Base-by-base conservation (phyloP, 163 green algal species). In the Chloroidium sp. region DNA sequence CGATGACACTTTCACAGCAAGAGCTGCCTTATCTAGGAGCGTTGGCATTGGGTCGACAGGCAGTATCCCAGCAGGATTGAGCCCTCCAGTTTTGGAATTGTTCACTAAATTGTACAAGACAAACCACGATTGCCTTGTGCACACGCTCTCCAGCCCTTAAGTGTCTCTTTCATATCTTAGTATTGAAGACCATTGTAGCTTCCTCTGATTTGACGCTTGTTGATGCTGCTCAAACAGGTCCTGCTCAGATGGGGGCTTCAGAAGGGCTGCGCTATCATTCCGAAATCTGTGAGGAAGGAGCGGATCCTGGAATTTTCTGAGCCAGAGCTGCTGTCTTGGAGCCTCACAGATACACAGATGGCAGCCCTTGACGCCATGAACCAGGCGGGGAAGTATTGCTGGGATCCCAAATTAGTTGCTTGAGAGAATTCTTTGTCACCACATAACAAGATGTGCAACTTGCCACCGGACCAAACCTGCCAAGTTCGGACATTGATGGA, bases 201-300 rank as follows among this genome's bases (percentile, higher is more conserved):
- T 36, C 36, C 36, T 36, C 36, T 36, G 36, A 36, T 36, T 36
- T 36, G 36, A 36, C 36, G 36, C 36, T 36, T 36, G 36, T 36
- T 36, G 36, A 36, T 36, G 36, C 36, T 36, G 36, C 36, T 36
- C 36, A 36, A 36, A n/a, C 78, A 88, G 86, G 87, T 90, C 78
- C 80, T 94, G 82, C 82, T 94, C 83, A 76, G 86, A 1, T 94
- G 91, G 91, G 87, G 81, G 3, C 74, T 94, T 64, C 89, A 93
- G 76, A 57, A 89, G 59, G 91, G 88, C 62, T 89, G 83, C 64
- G 87, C 86, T 0, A 90, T 96, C 59, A 92, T 96, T 61, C 92
- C 92, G 10, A 96, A 96, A 84, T 92, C 86, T 0, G 78, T 91
- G 1, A 74, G 80, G 1, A 74, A 82, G 0, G 78, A 88, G 57